A percentile compares a stretch with the other conserved stretches of the same genome.
phyloP scores from a whole-genome alignment of 768 basidiomycete genomes.

The Lactifluus subvellereus region DNA sequence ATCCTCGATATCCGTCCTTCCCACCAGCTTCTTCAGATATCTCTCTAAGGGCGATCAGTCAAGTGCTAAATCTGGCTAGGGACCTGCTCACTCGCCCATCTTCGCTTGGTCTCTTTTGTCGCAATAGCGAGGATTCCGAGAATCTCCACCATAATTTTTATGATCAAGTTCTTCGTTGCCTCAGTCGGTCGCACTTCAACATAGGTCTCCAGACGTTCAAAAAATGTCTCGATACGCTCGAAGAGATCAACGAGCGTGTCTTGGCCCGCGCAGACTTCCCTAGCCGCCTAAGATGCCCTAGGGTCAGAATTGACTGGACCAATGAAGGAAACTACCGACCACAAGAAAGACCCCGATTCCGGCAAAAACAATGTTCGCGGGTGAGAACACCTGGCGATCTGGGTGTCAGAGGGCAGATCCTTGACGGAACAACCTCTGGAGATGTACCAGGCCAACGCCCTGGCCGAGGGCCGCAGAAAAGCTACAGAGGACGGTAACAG shows the following conservation, averaged over 20 bases:
- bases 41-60: neutral
- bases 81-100: neutral
- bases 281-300: neutral
- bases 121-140: conserved; percentile 7
- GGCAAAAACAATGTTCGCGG: neutral
- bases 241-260: conserved; percentile 1
- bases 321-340: neutral
- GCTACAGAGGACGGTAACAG: neutral
- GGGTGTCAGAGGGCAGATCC: neutral
- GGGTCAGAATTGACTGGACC: neutral
- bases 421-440: neutral
- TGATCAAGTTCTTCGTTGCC: neutral
- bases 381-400: neutral
- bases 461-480: neutral
- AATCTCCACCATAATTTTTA: neutral
- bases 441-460: neutral
- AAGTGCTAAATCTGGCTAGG: neutral
- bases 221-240: neutral
- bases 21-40: conserved; percentile 1
- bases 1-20: conserved; percentile 1
- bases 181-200: neutral
- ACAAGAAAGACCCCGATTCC: neutral
- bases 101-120: neutral
- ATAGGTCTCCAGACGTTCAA: neutral
- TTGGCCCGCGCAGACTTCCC: neutral